Conservation (phyloP, 23 red algal species). For the Agarophyton chilense region DNA sequence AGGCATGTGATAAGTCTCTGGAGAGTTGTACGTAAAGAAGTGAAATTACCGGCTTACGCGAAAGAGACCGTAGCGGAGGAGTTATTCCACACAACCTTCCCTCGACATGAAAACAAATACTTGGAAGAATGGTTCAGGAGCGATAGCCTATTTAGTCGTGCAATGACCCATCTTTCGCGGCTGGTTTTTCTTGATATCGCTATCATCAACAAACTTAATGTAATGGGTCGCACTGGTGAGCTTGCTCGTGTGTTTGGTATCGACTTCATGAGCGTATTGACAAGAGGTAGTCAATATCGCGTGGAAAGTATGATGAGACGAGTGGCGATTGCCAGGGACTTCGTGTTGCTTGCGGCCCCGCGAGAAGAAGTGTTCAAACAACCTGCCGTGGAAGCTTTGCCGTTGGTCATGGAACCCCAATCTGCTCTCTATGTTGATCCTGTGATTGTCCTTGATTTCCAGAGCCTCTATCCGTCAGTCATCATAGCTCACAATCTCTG, state of each 20-base stretch:
- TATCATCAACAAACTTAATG: constrained; percentile 76
- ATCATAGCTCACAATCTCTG: constrained; percentile 99
- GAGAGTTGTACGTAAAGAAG: constrained; percentile 84
- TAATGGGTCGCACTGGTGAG: constrained; percentile 83
- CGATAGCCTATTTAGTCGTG: constrained; percentile 16
- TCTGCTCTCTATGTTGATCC: constrained; percentile 86
- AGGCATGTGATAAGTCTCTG: constrained; percentile 93
- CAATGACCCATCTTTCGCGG: constrained; percentile 34
- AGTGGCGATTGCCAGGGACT: constrained; percentile 64
- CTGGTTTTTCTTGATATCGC: constrained; percentile 43
- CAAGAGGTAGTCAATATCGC: constrained; percentile 90
- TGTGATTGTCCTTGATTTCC: constrained; percentile 95
- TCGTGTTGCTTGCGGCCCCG: constrained; percentile 76
- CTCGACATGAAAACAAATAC: constrained; percentile 54
- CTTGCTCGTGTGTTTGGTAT: constrained; percentile 96
- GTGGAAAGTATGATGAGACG: constrained; percentile 94
- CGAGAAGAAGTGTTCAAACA: constrained; percentile 75
- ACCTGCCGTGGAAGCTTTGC: constrained; percentile 89
- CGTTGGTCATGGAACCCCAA: constrained; percentile 97
- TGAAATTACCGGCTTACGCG: constrained; percentile 84
- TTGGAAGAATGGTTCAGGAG: constrained; percentile 56
- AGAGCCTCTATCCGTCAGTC: constrained; percentile 94
- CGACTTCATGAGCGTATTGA: constrained; percentile 91
- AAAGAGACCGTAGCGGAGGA: constrained; percentile 69
- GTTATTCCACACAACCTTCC: constrained; percentile 75